phyloP scores from a whole-genome alignment of 139 green algal genomes.

The Diplosphaera chodatii region DNA sequence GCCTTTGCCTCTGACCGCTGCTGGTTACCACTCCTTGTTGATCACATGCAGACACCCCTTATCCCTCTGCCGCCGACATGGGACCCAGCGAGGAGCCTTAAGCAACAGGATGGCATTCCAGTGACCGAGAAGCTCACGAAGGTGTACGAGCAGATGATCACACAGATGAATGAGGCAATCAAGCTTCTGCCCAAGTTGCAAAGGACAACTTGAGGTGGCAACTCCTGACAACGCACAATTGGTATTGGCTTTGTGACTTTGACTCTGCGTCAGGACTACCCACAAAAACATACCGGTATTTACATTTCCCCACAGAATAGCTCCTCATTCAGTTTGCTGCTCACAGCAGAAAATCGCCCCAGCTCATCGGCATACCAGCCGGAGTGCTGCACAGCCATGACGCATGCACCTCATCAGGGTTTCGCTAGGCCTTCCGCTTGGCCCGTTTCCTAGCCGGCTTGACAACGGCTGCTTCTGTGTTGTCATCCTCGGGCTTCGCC shows the following conservation, averaged over 20 bases:
- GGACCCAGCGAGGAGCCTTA: conserved; percentile 19
- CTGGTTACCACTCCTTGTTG: too few relatives aligned
- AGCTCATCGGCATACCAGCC: too few relatives aligned
- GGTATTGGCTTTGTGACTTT: too few relatives aligned
- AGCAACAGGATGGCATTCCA: conserved; percentile 54
- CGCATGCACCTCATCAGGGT: neutral
- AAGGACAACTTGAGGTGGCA: neutral
- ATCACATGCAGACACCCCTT: conserved; percentile 39
- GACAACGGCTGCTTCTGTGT: neutral
- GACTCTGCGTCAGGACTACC: too few relatives aligned
- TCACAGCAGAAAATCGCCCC: too few relatives aligned
- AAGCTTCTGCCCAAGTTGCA: conserved; percentile 7
- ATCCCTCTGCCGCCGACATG: conserved; percentile 38
- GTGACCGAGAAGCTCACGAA: conserved; percentile 46
- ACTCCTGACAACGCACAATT: too few relatives aligned
- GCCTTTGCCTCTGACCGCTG: too few relatives aligned
- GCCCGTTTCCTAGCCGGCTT: neutral
- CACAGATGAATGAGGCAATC: conserved; percentile 54
- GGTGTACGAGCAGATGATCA: conserved; percentile 48
- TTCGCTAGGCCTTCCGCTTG: neutral
- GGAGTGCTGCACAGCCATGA: neutral
- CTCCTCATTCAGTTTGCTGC: too few relatives aligned
- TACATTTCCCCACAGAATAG: too few relatives aligned
- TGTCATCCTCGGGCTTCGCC: neutral
- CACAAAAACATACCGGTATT: too few relatives aligned